Evolutionary conservation across 192 early-diverging fungal genomes (phyloP).

Genomic region (Chytriomyces confervae): DNA sequence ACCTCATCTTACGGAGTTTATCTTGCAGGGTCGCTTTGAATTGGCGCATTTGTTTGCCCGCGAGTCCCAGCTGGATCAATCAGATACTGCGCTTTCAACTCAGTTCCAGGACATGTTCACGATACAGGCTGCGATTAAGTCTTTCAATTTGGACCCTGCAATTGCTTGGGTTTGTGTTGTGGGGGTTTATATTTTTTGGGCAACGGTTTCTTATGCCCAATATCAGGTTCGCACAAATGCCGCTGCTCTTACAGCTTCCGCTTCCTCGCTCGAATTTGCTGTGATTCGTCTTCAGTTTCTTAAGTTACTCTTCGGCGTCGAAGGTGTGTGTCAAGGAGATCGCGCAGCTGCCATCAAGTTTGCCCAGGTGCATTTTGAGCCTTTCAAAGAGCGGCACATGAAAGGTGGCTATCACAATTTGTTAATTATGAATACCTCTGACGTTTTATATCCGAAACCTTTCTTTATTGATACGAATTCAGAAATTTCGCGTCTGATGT

Average conservation of each 20-base stretch:
- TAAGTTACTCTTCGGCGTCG: conserved; percentile 63
- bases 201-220: too few relatives aligned
- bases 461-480: neutral
- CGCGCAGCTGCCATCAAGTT: conserved; percentile 74
- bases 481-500: conserved; percentile 66
- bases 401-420: conserved; percentile 55
- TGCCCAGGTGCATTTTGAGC: conserved; percentile 70
- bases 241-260: conserved; percentile 58
- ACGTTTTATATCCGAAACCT: neutral
- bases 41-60: conserved; percentile 70
- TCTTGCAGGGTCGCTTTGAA: conserved; percentile 77
- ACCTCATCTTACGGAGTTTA: conserved; percentile 60
- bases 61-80: conserved; percentile 39
- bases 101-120: conserved; percentile 86
- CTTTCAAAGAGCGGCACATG: conserved; percentile 67
- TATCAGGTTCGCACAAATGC: conserved; percentile 43
- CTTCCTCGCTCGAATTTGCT: conserved; percentile 83
- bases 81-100: conserved; percentile 47
- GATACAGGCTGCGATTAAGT: conserved; percentile 69
- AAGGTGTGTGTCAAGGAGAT: neutral
- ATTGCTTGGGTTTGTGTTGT: conserved; percentile 72
- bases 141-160: conserved; percentile 66
- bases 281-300: conserved; percentile 81
- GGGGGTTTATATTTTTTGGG: too few relatives aligned
- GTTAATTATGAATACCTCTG: conserved; percentile 5